These are phyloP conservation scores for Agapanthus africanus DNA, from an alignment of 106 monocot genomes.

Conservation along the genomic window DNA sequence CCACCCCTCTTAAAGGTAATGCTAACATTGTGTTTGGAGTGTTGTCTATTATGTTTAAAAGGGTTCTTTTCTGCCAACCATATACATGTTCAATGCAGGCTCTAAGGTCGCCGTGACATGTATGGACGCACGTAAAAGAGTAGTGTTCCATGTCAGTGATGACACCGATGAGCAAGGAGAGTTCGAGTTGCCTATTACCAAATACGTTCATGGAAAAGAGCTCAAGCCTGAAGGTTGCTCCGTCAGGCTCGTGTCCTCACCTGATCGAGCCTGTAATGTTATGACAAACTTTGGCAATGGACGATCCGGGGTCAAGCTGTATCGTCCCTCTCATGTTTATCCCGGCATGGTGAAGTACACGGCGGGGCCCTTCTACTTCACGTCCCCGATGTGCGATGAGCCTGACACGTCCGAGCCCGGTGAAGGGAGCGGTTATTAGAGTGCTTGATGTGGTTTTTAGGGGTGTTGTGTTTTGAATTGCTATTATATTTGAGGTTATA, in stretches of 20 bases:
- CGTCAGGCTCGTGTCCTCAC: conserved; percentile 58
- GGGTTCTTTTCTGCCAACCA: no score
- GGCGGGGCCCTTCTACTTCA: conserved; percentile 62
- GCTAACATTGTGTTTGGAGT: not conserved
- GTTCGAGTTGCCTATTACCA: conserved; percentile 35
- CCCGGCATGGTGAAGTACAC: conserved; percentile 52
- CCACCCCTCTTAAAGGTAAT: conserved; percentile 51
- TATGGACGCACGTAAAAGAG: conserved; percentile 34
- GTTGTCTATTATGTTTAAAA: no score
- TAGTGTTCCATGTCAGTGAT: conserved; percentile 41
- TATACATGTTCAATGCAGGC: no score
- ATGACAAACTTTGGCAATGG: conserved; percentile 64
- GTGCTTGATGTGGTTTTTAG: no score
- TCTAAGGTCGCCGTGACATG: conserved; percentile 60
- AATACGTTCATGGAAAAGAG: conserved; percentile 23
- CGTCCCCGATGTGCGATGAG: conserved; percentile 50
- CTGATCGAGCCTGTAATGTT: conserved; percentile 34
- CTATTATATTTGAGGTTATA: no score
- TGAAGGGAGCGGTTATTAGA: conserved; percentile 7
- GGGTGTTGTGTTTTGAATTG: no score
- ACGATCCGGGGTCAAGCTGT: conserved; percentile 32
- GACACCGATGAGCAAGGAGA: conserved; percentile 45
- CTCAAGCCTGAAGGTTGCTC: conserved; percentile 27
- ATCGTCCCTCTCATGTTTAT: conserved; percentile 33
- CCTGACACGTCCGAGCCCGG: conserved; percentile 20